phyloP scores from a whole-genome alignment of 306 rosid genomes.

The Acacia acuminata region DNA sequence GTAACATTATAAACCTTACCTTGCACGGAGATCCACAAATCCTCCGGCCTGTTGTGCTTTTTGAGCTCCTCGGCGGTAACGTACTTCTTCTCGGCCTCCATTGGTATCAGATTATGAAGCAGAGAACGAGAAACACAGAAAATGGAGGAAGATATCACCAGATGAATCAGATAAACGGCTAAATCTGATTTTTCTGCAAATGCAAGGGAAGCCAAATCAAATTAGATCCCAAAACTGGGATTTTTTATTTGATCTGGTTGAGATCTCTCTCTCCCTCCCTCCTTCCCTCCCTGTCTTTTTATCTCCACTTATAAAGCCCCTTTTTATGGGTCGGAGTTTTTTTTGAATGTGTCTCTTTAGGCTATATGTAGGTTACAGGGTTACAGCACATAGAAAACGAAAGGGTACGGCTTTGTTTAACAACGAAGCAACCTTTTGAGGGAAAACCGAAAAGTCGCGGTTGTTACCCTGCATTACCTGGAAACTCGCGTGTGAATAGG shows the following conservation, averaged over 20 bases:
- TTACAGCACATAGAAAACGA: background rate
- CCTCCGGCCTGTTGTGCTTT: constrained; percentile 56
- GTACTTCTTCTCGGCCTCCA: constrained; percentile 48
- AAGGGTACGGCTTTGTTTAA: background rate
- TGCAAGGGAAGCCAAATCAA: background rate
- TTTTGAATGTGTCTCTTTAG: background rate
- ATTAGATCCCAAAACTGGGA: background rate
- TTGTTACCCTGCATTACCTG: background rate
- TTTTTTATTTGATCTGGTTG: background rate
- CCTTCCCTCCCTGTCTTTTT: too few relatives aligned
- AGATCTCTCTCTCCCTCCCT: background rate
- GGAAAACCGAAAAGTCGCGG: background rate
- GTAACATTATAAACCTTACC: constrained; percentile 77
- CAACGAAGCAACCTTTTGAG: background rate
- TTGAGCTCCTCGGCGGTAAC: constrained; percentile 53
- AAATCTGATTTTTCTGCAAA: background rate
- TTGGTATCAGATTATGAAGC: background rate
- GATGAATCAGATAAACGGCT: background rate
- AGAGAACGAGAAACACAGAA: background rate
- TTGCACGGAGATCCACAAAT: constrained; percentile 80
- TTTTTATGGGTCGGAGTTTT: background rate
- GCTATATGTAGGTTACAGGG: background rate
- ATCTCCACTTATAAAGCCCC: background rate
- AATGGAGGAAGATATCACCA: background rate
- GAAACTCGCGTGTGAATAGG: background rate